A percentile compares a stretch with the other conserved stretches of the same genome.
phyloP scores from a whole-genome alignment of 2,329 filamentous ascomycete genomes.

The Sporothrix phasma region DNA sequence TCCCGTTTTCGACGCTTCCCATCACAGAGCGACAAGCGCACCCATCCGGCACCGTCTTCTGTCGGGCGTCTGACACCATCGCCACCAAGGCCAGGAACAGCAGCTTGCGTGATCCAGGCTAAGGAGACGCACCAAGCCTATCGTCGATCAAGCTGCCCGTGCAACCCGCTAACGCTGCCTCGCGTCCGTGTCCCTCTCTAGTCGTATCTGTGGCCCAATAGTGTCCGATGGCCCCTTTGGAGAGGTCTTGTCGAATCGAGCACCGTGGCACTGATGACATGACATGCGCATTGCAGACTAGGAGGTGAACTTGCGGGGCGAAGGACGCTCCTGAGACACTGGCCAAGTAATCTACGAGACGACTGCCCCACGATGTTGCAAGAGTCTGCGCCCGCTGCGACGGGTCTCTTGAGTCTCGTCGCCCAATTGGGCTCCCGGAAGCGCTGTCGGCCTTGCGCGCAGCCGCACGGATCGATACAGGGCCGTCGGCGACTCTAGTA shows the following conservation, averaged over 20 bases:
- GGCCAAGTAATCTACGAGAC: neutral
- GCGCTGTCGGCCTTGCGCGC: neutral
- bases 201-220: neutral
- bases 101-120: slow-evolving; percentile 16
- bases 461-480: neutral
- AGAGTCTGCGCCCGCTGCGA: neutral
- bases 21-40: neutral
- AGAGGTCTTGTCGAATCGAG: neutral
- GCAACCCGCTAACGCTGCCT: neutral
- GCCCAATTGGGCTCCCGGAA: neutral
- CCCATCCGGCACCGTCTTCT: slow-evolving; percentile 1
- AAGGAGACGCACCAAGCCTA: slow-evolving; percentile 12
- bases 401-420: neutral
- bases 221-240: neutral
- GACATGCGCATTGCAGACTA: neutral
- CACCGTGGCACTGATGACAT: neutral
- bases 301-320: neutral
- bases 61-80: slow-evolving; percentile 4
- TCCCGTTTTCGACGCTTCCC: neutral
- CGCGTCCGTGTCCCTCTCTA: neutral
- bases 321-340: neutral
- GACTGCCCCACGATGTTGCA: neutral
- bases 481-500: neutral
- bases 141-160: neutral
- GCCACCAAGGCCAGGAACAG: slow-evolving; percentile 4